Evolutionary conservation across 345 rosid species (phyloP), one percentile per base, ranked within the genome.

Genomic region (Trapa bicornis): DNA sequence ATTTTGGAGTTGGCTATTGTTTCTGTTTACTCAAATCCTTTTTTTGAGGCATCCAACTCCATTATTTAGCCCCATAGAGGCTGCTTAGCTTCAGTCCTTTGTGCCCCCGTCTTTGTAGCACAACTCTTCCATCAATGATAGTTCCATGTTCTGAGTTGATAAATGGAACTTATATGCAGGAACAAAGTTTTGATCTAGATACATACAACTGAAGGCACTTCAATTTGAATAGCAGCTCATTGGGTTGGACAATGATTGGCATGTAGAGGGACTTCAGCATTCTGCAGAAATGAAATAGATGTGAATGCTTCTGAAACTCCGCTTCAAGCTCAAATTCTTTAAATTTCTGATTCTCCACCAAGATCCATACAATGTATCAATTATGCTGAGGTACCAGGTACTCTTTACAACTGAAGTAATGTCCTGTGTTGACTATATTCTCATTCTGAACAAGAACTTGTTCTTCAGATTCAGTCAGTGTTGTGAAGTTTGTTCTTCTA

Each of bases 181-280:
- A 89, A 78, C 86, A 92, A 89, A 79, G 96, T 89, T 79, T 84
- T 92, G 86, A 92, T 88, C 72, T 85, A 88, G 81, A 74, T 74
- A 52, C 74, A 66, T 65, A 64, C 64, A 65, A 16, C 68, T 67
- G 48, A 47, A 32, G 66, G 75, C 62, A 33, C 32, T 71, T 77
- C 76, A 62, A 69, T 53, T 68, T 65, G 54, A 39, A 64, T 62
- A 22, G 2, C 53, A 42, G 67, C 60, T 33, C 35, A 22, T 67
- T 48, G 56, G 69, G 47, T 75, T 62, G 41, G 71, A 66, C 71
- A 76, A 64, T 72, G 72, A 70, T 75, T 80, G 69, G 66, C 53
- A 67, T 48, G 65, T 57, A 57, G 61, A 32, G 32, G 61, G 37
- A 37, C 35, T 41, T 4, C 32, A 57, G 36, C 61, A 29, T 3